Evolutionary conservation across 352 stramenopile species (phyloP).

Genomic region (Globisporangium nagaii): DNA sequence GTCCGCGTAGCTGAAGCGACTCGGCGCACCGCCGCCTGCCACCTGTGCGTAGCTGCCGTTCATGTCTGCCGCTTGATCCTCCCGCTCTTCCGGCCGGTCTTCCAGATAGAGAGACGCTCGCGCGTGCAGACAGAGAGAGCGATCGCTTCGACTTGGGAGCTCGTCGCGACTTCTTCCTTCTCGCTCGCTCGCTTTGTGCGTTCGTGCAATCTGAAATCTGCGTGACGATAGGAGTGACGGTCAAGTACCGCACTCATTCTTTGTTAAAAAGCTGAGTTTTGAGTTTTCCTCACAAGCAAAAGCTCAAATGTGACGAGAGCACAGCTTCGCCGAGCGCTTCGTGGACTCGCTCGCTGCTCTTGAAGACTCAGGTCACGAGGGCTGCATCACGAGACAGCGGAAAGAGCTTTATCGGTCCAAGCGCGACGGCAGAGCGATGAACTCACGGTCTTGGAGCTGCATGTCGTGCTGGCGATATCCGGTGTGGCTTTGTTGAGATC

Average conservation of each 20-base stretch:
- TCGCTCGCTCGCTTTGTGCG: not conserved
- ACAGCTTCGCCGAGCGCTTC: too few relatives aligned
- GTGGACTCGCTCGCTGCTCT: too few relatives aligned
- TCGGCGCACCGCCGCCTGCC: not conserved
- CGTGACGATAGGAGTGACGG: not conserved
- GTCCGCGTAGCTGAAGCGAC: slow-evolving; percentile 2
- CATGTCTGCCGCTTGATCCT: not conserved
- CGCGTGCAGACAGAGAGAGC: not conserved
- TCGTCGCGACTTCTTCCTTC: not conserved
- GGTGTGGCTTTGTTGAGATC: too few relatives aligned
- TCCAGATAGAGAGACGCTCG: not conserved
- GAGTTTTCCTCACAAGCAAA: too few relatives aligned
- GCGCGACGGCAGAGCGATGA: too few relatives aligned
- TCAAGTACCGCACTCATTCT: not conserved
- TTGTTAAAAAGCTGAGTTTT: too few relatives aligned
- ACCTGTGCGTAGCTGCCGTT: slow-evolving; percentile 1
- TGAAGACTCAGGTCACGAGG: too few relatives aligned
- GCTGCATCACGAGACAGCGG: too few relatives aligned
- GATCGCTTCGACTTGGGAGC: not conserved
- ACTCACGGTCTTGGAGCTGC: too few relatives aligned
- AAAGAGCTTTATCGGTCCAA: too few relatives aligned
- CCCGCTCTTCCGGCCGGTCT: not conserved
- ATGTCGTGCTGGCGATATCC: too few relatives aligned
- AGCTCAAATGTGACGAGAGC: too few relatives aligned
- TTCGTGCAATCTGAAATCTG: not conserved